Evolutionary conservation across 2,329 filamentous ascomycete species (phyloP).

Genomic region (Calonectria pseudoturangicola): DNA sequence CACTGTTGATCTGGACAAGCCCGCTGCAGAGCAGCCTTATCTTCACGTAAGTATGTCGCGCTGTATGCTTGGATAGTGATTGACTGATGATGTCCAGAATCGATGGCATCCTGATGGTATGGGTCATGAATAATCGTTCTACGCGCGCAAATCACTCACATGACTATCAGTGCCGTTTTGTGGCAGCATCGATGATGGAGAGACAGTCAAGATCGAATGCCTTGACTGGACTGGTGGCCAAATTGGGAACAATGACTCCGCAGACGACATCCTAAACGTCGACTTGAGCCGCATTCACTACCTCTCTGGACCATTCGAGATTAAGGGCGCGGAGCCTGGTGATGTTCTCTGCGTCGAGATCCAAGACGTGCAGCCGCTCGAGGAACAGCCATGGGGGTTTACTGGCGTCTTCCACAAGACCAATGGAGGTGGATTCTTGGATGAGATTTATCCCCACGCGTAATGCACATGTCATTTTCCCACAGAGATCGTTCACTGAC

Average conservation of each 20-base stretch:
- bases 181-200: conserved; percentile 84
- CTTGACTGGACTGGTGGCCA: conserved; percentile 90
- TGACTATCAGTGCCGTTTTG: conserved; percentile 79
- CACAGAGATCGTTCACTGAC: neutral
- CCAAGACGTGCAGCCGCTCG: conserved; percentile 92
- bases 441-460: conserved; percentile 90
- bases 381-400: conserved; percentile 92
- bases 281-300: conserved; percentile 92
- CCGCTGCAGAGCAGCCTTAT: conserved; percentile 52
- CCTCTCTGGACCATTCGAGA: conserved; percentile 90
- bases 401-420: conserved; percentile 86
- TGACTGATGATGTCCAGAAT: conserved; percentile 76
- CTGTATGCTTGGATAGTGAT: neutral
- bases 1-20: conserved; percentile 52
- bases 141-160: neutral
- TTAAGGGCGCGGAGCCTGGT: conserved; percentile 88
- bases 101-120: conserved; percentile 94
- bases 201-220: conserved; percentile 95
- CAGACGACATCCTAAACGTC: conserved; percentile 90
- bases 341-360: conserved; percentile 92
- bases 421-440: conserved; percentile 92
- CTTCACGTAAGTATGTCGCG: conserved; percentile 51
- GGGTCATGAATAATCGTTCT: conserved; percentile 44
- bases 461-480: conserved; percentile 62
- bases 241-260: conserved; percentile 90